Conservation (phyloP, 148 eudicot species). For the Camellia lanceoleosa region DNA sequence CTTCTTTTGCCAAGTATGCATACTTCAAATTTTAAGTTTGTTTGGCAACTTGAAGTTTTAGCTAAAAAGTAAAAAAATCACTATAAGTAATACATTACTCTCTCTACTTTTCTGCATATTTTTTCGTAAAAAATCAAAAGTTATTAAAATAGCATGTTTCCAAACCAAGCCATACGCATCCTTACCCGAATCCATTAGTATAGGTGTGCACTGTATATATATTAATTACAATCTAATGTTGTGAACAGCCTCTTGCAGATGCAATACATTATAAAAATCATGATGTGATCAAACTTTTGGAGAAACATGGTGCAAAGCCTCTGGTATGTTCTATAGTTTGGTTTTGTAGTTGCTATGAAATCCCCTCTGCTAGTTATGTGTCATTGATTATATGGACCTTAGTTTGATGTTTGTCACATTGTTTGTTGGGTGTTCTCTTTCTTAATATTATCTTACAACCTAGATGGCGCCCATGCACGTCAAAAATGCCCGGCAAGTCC, state of each 20-base stretch:
- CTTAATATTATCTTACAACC: slow-evolving; percentile 10
- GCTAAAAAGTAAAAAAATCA: too few species aligned
- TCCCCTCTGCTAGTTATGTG: neutral
- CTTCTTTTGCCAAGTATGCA: too few species aligned
- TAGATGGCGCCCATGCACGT: slow-evolving; percentile 93
- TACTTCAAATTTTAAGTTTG: too few species aligned
- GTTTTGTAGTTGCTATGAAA: slow-evolving; percentile 7
- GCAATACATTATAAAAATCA: slow-evolving; percentile 87
- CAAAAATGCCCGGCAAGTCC: slow-evolving; percentile 67
- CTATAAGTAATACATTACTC: too few species aligned
- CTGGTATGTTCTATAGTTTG: slow-evolving; percentile 47
- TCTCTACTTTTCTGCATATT: too few species aligned
- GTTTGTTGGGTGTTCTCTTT: slow-evolving; percentile 23
- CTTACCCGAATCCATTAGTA: too few species aligned
- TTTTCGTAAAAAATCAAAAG: too few species aligned
- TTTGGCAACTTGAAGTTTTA: too few species aligned
- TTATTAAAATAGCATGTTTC: too few species aligned
- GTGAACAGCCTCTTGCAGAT: slow-evolving; percentile 96
- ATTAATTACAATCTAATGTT: slow-evolving; percentile 16
- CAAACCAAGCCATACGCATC: too few species aligned
- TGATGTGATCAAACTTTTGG: slow-evolving; percentile 73
- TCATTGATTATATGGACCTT: neutral
- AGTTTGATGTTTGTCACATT: slow-evolving; percentile 4
- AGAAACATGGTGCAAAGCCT: slow-evolving; percentile 80
- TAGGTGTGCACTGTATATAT: neutral